phyloP scores from a whole-genome alignment of 164 flowering plant species.

The Nelumbo lutea region DNA sequence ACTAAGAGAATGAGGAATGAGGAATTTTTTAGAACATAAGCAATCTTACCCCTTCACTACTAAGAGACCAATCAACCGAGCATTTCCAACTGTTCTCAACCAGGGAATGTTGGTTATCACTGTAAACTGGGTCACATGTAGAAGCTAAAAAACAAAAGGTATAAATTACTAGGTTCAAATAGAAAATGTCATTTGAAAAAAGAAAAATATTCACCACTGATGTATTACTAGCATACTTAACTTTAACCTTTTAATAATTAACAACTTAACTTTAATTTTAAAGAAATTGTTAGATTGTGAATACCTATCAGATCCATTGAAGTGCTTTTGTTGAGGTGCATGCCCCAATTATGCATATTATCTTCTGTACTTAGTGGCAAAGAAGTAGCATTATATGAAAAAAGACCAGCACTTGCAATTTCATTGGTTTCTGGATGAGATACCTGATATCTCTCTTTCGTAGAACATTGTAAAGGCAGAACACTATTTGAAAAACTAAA shows the following conservation, averaged over 20 bases:
- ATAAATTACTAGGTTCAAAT: background rate
- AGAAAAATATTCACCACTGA: background rate
- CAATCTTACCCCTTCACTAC: slow-evolving; percentile 35
- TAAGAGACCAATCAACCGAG: slow-evolving; percentile 19
- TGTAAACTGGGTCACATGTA: slow-evolving; percentile 23
- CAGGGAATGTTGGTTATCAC: slow-evolving; percentile 16
- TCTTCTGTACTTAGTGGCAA: slow-evolving; percentile 15
- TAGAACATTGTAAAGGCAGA: slow-evolving; percentile 80
- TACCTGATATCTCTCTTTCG: slow-evolving; percentile 75
- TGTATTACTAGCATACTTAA: background rate
- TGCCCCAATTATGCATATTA: slow-evolving; percentile 15
- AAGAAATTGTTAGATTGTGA: background rate
- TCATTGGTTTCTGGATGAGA: slow-evolving; percentile 33
- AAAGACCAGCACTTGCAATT: slow-evolving; percentile 25
- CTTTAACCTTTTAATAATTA: background rate
- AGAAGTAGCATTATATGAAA: slow-evolving; percentile 14
- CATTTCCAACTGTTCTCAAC: slow-evolving; percentile 10
- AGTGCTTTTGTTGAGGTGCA: slow-evolving; percentile 4
- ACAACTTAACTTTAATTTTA: background rate
- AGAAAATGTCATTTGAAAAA: background rate
- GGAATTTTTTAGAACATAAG: too few species aligned
- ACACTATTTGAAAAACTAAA: slow-evolving; percentile 54
- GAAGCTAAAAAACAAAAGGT: background rate
- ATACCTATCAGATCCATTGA: slow-evolving; percentile 34
- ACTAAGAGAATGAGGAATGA: too few species aligned